Conservation (phyloP, 345 rosid species). For the Alliaria petiolata region DNA sequence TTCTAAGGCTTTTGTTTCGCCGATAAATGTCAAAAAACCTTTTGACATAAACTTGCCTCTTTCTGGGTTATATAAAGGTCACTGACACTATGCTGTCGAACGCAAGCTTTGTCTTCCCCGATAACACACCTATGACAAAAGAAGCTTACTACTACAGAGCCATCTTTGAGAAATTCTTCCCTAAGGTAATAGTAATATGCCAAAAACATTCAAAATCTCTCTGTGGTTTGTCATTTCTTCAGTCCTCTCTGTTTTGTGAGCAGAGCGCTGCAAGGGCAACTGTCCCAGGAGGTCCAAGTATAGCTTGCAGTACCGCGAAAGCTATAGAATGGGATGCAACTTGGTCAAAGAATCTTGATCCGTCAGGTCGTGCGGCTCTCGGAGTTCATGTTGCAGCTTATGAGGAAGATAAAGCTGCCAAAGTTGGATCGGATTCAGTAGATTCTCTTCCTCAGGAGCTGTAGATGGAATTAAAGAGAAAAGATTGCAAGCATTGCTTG, state of each 20-base stretch:
- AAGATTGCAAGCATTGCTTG: constrained; percentile 30
- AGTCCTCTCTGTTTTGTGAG: constrained; percentile 6
- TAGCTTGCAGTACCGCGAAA: constrained; percentile 81
- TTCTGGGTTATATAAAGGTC: constrained; percentile 42
- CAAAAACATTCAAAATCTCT: neutral
- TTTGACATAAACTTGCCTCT: neutral
- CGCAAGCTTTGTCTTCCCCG: constrained; percentile 71
- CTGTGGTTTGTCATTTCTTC: neutral
- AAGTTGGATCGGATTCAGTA: neutral
- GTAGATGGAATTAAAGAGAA: constrained; percentile 13
- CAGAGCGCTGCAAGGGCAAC: constrained; percentile 77
- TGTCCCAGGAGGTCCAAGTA: constrained; percentile 83
- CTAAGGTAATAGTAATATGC: constrained; percentile 39
- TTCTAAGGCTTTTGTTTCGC: neutral
- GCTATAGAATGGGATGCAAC: constrained; percentile 83
- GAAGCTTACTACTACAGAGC: constrained; percentile 78
- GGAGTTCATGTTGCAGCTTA: constrained; percentile 73
- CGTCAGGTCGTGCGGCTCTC: constrained; percentile 83
- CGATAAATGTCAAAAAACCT: neutral
- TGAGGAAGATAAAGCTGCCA: constrained; percentile 25
- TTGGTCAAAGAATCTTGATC: constrained; percentile 77
- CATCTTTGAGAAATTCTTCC: constrained; percentile 75
- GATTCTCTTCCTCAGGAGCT: constrained; percentile 24
- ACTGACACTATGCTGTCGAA: constrained; percentile 64
- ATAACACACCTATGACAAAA: constrained; percentile 78